Conservation (phyloP, 768 basidiomycete species). For the Kondoa subrosea region DNA sequence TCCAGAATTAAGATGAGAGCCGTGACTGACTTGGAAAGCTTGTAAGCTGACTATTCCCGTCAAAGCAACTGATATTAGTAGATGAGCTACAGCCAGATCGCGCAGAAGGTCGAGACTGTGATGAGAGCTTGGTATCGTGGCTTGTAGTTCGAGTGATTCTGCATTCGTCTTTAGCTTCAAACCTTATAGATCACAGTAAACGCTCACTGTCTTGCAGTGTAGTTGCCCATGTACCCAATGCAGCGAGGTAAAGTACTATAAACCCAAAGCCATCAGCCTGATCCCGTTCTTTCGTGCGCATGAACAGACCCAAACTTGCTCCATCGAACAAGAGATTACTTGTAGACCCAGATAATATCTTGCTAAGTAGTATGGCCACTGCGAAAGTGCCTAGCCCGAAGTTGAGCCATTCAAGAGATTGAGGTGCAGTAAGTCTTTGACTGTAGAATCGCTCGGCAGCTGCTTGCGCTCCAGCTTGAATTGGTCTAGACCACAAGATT, state of each 20-base stretch:
- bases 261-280: not conserved
- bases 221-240: not conserved
- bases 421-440: not conserved
- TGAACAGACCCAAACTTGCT: not conserved
- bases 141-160: not conserved
- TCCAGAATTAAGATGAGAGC: not conserved
- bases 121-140: not conserved
- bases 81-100: not conserved
- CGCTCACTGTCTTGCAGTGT: not conserved
- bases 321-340: constrained; percentile 1
- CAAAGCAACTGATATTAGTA: not conserved
- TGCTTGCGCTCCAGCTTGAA: not conserved
- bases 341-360: not conserved
- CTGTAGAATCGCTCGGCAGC: not conserved
- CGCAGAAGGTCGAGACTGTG: not conserved
- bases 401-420: not conserved
- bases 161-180: not conserved
- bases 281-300: not conserved
- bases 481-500: not conserved
- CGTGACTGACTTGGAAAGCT: constrained; percentile 1
- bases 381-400: not conserved
- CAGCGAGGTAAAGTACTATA: constrained; percentile 3
- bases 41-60: constrained; percentile 1
- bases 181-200: not conserved
- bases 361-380: not conserved